Evolutionary conservation across 108 stramenopile species (phyloP), one percentile per base, ranked within the genome.

Genomic region (Skeletonema potamos): DNA sequence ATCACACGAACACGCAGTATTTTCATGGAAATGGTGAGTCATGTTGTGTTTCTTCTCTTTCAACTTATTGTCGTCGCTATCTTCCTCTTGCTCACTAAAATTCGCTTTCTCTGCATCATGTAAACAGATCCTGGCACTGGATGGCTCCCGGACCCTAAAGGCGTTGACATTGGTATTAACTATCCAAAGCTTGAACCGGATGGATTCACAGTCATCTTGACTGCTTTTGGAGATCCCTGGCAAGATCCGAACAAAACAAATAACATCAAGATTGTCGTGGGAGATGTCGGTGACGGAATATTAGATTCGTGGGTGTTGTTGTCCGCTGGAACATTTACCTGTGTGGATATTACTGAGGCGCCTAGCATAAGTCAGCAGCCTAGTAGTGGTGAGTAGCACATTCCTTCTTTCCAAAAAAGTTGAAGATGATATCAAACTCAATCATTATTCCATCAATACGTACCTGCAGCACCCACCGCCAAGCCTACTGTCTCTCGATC

Each of bases 21-120:
- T 79, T 79, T 44, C 36, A 68, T 43, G 78, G 78, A 18, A 79
- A 79, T 51, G 78, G n/a, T n/a, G n/a, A n/a, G n/a, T n/a, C n/a
- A n/a, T n/a, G n/a, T n/a, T n/a, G n/a, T n/a, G n/a, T n/a, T n/a
- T n/a, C n/a, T n/a, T n/a, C n/a, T n/a, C n/a, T n/a, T n/a, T n/a
- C n/a, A n/a, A n/a, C n/a, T n/a, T n/a, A n/a, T n/a, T n/a, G n/a
- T n/a, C n/a, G n/a, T n/a, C n/a, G n/a, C n/a, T n/a, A n/a, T n/a
- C n/a, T n/a, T n/a, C n/a, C n/a, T n/a, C n/a, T n/a, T n/a, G n/a
- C n/a, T n/a, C n/a, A n/a, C n/a, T n/a, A n/a, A n/a, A n/a, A n/a
- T n/a, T n/a, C n/a, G n/a, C n/a, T n/a, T n/a, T n/a, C n/a, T n/a
- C n/a, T n/a, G n/a, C n/a, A n/a, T n/a, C n/a, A n/a, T n/a, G n/a